Conservation (phyloP, 495 filamentous ascomycete species). For the Talaromyces adpressus region DNA sequence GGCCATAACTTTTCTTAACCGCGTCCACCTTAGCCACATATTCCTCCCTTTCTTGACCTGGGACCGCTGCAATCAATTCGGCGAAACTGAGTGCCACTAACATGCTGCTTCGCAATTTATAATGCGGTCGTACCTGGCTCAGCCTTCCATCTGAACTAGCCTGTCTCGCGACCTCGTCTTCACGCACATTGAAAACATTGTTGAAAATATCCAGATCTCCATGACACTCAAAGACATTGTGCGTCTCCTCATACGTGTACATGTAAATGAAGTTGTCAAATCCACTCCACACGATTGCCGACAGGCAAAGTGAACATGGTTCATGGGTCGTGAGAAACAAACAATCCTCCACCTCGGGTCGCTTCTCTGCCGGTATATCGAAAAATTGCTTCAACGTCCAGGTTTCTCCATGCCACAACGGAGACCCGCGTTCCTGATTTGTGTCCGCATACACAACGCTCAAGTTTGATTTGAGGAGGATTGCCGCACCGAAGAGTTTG, state of each 20-base stretch:
- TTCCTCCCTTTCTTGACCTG: not conserved
- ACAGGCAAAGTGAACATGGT: slow-evolving; percentile 10
- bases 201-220: slow-evolving; percentile 10
- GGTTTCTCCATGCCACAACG: slow-evolving; percentile 9
- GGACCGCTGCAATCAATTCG: not conserved
- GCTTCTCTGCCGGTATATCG: slow-evolving; percentile 4
- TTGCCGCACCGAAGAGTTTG: slow-evolving; percentile 9
- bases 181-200: slow-evolving; percentile 9
- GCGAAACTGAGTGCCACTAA: slow-evolving; percentile 8
- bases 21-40: not conserved
- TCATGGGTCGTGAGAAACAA: slow-evolving; percentile 11
- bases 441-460: slow-evolving; percentile 7
- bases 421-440: slow-evolving; percentile 8
- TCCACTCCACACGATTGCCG: slow-evolving; percentile 11
- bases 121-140: slow-evolving; percentile 3
- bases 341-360: slow-evolving; percentile 4
- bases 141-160: slow-evolving; percentile 1
- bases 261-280: slow-evolving; percentile 12
- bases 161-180: not conserved
- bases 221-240: slow-evolving; percentile 7
- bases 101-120: slow-evolving; percentile 6
- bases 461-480: slow-evolving; percentile 6
- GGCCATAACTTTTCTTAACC: slow-evolving; percentile 4
- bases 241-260: slow-evolving; percentile 11
- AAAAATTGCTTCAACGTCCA: slow-evolving; percentile 10